Evolutionary conservation across 805 yeast genomes (phyloP).

Genomic region (Candida bentonensis): DNA sequence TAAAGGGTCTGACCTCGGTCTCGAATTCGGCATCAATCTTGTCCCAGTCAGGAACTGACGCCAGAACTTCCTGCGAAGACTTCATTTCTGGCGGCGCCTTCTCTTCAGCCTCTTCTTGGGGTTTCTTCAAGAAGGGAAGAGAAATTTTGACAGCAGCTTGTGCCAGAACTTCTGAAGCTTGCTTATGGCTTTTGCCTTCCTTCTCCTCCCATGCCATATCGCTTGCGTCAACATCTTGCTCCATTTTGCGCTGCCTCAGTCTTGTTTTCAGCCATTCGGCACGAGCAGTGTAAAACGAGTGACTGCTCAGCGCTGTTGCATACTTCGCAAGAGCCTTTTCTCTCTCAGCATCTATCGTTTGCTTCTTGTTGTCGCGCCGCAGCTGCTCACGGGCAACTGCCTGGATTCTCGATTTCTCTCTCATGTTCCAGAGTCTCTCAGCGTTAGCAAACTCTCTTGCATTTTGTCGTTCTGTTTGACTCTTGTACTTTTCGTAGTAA

Average conservation of each 20-base stretch:
- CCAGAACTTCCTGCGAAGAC: too few relatives aligned
- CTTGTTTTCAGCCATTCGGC: not conserved
- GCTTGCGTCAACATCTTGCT: not conserved
- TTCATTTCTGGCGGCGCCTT: too few relatives aligned
- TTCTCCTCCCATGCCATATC: not conserved
- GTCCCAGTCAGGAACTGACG: too few relatives aligned
- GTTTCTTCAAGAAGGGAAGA: not conserved
- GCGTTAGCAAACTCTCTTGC: slow-evolving; percentile 46
- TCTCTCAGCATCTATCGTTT: slow-evolving; percentile 8
- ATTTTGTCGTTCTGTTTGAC: not conserved
- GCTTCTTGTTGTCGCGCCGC: slow-evolving; percentile 10
- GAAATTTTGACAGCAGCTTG: not conserved
- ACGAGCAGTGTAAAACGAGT: not conserved
- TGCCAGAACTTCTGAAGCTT: not conserved
- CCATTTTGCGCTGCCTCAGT: not conserved
- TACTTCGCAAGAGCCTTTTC: not conserved
- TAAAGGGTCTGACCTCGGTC: not conserved
- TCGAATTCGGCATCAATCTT: not conserved
- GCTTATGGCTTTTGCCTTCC: not conserved
- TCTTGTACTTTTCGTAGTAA: not conserved
- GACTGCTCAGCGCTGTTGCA: not conserved
- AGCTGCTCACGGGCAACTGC: slow-evolving; percentile 33
- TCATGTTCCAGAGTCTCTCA: not conserved
- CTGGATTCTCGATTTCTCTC: not conserved
- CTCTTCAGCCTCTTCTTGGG: not conserved